These are phyloP conservation scores for peach (Prunus persica) DNA, from an alignment of 306 rosid species.

Conservation along the genomic window Prunus_persica_NCBIv2 NC_034009.1:8721001-8721500, in stretches of 20 bases:
- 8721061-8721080: no score
- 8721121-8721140: background rate
- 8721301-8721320: constrained; percentile 55
- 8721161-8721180: constrained; percentile 59
- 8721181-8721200: background rate
- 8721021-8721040: constrained; percentile 42
- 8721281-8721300: constrained; percentile 49
- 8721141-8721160: background rate
- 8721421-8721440: background rate
- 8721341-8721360: constrained; percentile 60
- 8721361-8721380: constrained; percentile 52
- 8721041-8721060: background rate
- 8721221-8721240: constrained; percentile 45
- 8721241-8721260: background rate
- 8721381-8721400: constrained; percentile 54
- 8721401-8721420: constrained; percentile 33
- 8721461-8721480: background rate
- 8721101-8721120: background rate
- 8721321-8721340: constrained; percentile 51
- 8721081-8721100: no score
- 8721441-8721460: background rate
- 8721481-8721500: no score
- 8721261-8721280: constrained; percentile 44
- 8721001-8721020: constrained; percentile 36
- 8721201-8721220: background rate